Base-by-base conservation (phyloP, 75 land plant genomes). In the Ceratopteris richardii region DNA sequence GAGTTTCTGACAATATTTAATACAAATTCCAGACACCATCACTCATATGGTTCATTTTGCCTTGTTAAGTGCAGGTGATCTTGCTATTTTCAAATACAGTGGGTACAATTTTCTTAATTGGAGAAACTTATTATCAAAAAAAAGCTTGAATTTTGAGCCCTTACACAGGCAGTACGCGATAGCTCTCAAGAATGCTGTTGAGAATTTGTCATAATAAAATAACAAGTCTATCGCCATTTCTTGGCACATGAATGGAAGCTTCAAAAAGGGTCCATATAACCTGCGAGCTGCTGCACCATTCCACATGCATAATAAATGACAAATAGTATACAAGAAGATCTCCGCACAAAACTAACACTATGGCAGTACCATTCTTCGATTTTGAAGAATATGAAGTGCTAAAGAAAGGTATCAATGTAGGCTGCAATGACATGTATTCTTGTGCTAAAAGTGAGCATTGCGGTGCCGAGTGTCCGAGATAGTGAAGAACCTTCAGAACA, bases 211-310 rank as follows among this genome's bases (percentile, higher is more conserved):
- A 57, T 63, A 90, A 61, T 83, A 86, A 51, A 71, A 81, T 16
- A 86, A 52, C 51, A 75, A 68, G 69, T 77, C 80, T 21, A 83
- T 27, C 1, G 87, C 76, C 30, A 86, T 71, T 54, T 83, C 78
- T 58, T 90, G 87, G 56, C 73, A 80, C 43, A 78, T 78, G 41
- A 50, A 60, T 9, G 87, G 71, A 41, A 90, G 87, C 63, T 62
- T 81, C 44, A 74, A 36, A 50, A 90, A 90, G 21, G 96, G 90
- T 37, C 96, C 90, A 64, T 82, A 76, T 16, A 54, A 16, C 36
- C 66, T 48, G n/a, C 44, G 62, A 44, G 66, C 90, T 88, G 83
- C 72, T 79, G 37, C 48, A 43, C n/a, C 20, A n/a, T n/a, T n/a
- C n/a, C n/a, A n/a, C n/a, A n/a, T n/a, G 33, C 30, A 40, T 16